Base-by-base conservation (phyloP, 768 basidiomycete species). In the Tricholoma sp. region DNA sequence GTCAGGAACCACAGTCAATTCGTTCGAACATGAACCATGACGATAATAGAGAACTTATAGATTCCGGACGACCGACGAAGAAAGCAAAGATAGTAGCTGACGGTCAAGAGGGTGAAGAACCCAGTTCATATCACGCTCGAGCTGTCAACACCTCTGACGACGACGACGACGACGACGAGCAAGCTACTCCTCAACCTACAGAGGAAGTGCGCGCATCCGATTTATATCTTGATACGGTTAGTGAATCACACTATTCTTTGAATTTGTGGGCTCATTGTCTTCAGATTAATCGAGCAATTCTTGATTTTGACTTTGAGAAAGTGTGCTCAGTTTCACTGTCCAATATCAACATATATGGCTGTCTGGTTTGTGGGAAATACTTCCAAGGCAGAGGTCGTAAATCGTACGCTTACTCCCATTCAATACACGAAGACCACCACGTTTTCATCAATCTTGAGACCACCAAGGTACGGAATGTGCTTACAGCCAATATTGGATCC, bases 241-340 rank as follows among this genome's bases (percentile, higher is more conserved):
- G 88, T 56, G 29, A 51, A 50, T 7, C 62, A 37, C 44, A 59
- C 53, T 60, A 41, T 28, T 6, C 37, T 58, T 50, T 55, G 44
- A 47, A 29, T 60, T 50, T 55, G 53, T 15, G 52, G 18, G 48
- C 60, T 54, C 36, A 53, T 57, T 50, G 56, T 31, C 39, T 55
- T 33, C 67, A 98, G 95, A 91, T 98, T 61, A 94, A 97, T 70
- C 83, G 97, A 59, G 83, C 81, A 48, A 79, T 85, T 45, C 83
- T 99, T 56, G 97, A 99, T 72, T 99, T 99, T 73, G 97, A 99
- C 74, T 99, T 99, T 65, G 97, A 99, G 75, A 94, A 96, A 78
- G 83, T 98, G 28, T 99, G 97, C 79, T 98, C 96, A 8, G 92
- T 98, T 52, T 97, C 93, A 34, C 79, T 93, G 54, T 90, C 91